Evolutionary conservation across 2,329 filamentous ascomycete species (phyloP), one percentile per base, ranked within the genome.

Genomic region (Xylariaceae sp.): DNA sequence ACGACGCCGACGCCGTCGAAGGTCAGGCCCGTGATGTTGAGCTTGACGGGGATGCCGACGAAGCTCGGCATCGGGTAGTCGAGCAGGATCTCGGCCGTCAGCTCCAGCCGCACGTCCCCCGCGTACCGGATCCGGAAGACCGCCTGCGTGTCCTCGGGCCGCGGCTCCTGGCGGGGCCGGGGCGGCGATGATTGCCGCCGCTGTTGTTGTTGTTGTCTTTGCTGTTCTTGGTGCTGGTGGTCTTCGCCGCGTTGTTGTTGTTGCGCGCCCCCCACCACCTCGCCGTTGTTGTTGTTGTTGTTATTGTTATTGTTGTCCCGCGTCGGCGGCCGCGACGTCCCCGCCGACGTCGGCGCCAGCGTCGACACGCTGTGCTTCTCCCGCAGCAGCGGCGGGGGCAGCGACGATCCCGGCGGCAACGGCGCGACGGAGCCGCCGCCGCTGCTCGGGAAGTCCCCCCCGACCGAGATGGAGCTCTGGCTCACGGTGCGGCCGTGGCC

Each of bases 51-150:
- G 40, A 98, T 90, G 10, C 89, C 88, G 3, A 96, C 90, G 52
- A 98, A 98, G 64, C 86, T 94, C 25, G 89, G 89, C 86, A 96
- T 96, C 1, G 92, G 92, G 57, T 98, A 98, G 60, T 98, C 92
- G 21, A 98, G 78, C 19, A 96, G 68, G 26, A 98, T 94, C 60
- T 96, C 89, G 1, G 92, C 89, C 16, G 92, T 96, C 31, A 98
- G 69, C 40, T 88, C 86, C 37, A 98, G 73, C 45, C 80, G 80
- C 38, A 98, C 73, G 52, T 95, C 83, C 19, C 92, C 92, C 3
- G 81, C 76, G 59, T 98, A 98, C 36, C 79, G 80, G 39, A 94
- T 89, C 45, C 89, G 82, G 51, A 93, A 90, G 5, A 96, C 83
- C 31, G 94, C 83, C 58, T 98, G 92, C 33, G 95, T 71, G 53